Base-by-base conservation (phyloP, 371 early-diverging fungal species). In the Mortierella sp. region DNA sequence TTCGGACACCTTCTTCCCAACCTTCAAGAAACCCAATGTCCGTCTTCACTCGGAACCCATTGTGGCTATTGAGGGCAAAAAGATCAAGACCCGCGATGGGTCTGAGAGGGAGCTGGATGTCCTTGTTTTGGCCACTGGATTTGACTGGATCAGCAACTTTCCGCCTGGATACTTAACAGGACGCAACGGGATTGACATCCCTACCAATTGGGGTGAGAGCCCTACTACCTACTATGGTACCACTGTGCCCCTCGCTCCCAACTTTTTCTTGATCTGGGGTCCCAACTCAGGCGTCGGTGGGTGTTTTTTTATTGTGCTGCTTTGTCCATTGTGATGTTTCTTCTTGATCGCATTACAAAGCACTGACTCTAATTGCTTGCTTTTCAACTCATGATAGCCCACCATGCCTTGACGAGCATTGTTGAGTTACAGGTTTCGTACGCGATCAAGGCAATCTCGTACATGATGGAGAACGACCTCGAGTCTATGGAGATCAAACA, bases 241-340 rank as follows among this genome's bases (percentile, higher is more conserved):
- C 38, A 73, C 75, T 34, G 80, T 78, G 1, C 82, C 82, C 8
- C 47, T 74, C 24, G 80, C 86, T 0, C 86, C 86, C 42, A 86
- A 86, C 73, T 78, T 80, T 77, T 86, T 75, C 58, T n/a, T 86
- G 60, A 68, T 82, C 14, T 82, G 82, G 78, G 86, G 86, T n/a
- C 86, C 86, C 34, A 80, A 80, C 54, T 70, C 82, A 26, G 80
- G 82, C 9, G 50, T 85, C 16, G 80, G 84, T 84, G 76, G 76
- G 68, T 54, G 16, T 11, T n/a, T 26, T 47, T 42, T 45, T 11
- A 13, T n/a, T 16, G 0, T 50, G 54, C 31, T 7, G 42, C 9
- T 34, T 44, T 14, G n/a, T 26, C 3, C 73, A 38, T 5, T 73
- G n/a, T 48, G 28, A 6, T 31, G 19, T 10, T 63, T 75, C 24